phyloP scores from a whole-genome alignment of 495 filamentous ascomycete species.

The Neurospora sp. region DNA sequence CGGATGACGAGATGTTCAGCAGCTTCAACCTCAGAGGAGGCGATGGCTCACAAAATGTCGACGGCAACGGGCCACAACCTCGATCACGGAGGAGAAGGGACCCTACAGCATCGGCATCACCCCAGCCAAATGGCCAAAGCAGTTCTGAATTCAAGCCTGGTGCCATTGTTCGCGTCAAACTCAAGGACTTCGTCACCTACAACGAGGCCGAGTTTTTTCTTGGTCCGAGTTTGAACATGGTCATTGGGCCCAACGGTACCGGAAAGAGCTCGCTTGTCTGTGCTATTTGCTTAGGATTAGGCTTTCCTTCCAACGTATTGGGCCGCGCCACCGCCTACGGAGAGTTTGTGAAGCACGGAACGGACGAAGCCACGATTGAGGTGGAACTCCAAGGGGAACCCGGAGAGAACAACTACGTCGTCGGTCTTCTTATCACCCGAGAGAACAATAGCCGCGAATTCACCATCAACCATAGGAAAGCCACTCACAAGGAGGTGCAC shows the following conservation, averaged over 20 bases:
- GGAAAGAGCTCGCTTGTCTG: slow-evolving; percentile 97
- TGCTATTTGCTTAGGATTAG: slow-evolving; percentile 89
- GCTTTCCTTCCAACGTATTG: slow-evolving; percentile 71
- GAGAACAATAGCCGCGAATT: slow-evolving; percentile 60
- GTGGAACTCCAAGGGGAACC: slow-evolving; percentile 65
- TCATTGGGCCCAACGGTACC: slow-evolving; percentile 95
- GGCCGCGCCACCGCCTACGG: slow-evolving; percentile 76
- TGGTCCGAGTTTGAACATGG: slow-evolving; percentile 93
- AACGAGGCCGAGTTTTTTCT: slow-evolving; percentile 78
- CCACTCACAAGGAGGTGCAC: slow-evolving; percentile 48
- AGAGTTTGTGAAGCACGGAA: slow-evolving; percentile 91
- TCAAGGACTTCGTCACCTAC: slow-evolving; percentile 94
- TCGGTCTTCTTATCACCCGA: slow-evolving; percentile 63
- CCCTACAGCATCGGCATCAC: slow-evolving; percentile 1
- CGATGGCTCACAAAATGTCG: background rate
- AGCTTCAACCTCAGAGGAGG: background rate
- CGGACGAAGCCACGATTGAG: slow-evolving; percentile 67
- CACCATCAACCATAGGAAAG: slow-evolving; percentile 53
- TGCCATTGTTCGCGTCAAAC: slow-evolving; percentile 77
- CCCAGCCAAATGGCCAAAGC: slow-evolving; percentile 1
- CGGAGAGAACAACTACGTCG: slow-evolving; percentile 52
- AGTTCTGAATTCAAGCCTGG: slow-evolving; percentile 54
- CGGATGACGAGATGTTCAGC: background rate
- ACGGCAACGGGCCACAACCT: background rate
- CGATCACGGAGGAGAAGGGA: background rate